Base-by-base conservation (phyloP, 768 basidiomycete genomes). In the Myochromella boudieri region DNA sequence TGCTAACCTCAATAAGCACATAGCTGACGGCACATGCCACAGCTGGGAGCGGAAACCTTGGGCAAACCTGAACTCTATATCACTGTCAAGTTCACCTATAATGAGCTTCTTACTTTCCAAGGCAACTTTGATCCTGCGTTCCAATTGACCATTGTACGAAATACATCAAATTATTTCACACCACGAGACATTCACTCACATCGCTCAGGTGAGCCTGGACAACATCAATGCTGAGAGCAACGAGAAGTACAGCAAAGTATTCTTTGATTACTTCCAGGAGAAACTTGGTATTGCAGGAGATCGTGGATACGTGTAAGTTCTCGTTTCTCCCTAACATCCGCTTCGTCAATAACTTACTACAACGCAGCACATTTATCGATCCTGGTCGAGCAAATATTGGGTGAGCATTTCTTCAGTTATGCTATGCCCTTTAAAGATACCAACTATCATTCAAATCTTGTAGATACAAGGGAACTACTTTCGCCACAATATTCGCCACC, bases 121-220 rank as follows among this genome's bases (percentile, higher is more conserved):
- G 85, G 85, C 11, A 77, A 77, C 3, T 77, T 84, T 43, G 84
- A 86, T 12, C 85, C 85, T 15, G 81, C 84, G 3, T 77, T 85
- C 63, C 67, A 76, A 40, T 65, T 88, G 43, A 64, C 61, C 37
- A 65, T 85, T 48, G 87, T 88, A 49, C 43, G 84, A 70, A 5
- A 15, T 32, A 4, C 6, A 7, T 31, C 3, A 21, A 5, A 6
- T 40, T 4, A 1, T 43, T 12, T 18, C 18, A 29, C 7, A n/a
- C 34, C 25, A 36, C n/a, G 20, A 7, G 9, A 29, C 7, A 10
- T 3, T 28, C 21, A 28, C 15, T 34, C 20, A 40, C 33, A 39
- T 18, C 12, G 15, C 24, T 18, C 47, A 87, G 86, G 68, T 63
- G 33, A 81, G 77, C 58, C 63, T 88, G 60, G 78, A 72, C 56